phyloP scores from a whole-genome alignment of 2,329 filamentous ascomycete genomes.

The Tolypocladium album region DNA sequence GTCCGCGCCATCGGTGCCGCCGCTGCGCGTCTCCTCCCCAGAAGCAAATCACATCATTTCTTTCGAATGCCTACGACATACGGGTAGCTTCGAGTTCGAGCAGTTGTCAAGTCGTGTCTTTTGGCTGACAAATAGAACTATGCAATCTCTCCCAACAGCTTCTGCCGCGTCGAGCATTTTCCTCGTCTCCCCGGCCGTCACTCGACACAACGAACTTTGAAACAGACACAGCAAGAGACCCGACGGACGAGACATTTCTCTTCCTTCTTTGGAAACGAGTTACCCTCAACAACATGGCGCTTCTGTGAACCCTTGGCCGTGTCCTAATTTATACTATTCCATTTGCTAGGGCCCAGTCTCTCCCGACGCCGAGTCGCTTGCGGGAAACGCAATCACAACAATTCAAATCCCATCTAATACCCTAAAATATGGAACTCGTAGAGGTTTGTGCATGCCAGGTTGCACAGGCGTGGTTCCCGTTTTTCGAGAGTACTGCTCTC shows the following conservation, averaged over 20 bases:
- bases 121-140: background rate
- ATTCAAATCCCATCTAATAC: background rate
- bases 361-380: background rate
- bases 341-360: background rate
- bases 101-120: background rate
- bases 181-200: background rate
- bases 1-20: background rate
- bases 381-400: background rate
- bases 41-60: too few species aligned
- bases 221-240: background rate
- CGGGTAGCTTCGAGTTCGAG: background rate
- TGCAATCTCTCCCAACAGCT: background rate
- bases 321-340: background rate
- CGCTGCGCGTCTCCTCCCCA: background rate
- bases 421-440: constrained; percentile 1
- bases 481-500: too few species aligned
- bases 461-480: background rate
- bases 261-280: background rate
- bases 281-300: background rate
- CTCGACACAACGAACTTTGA: background rate
- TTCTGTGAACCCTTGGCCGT: background rate
- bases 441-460: background rate
- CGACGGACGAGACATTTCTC: background rate
- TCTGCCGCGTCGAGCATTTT: background rate
- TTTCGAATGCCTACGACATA: background rate